Evolutionary conservation across 345 rosid genomes (phyloP), one percentile per base, ranked within the genome.

Genomic region (Hibiscus tridactylites): DNA sequence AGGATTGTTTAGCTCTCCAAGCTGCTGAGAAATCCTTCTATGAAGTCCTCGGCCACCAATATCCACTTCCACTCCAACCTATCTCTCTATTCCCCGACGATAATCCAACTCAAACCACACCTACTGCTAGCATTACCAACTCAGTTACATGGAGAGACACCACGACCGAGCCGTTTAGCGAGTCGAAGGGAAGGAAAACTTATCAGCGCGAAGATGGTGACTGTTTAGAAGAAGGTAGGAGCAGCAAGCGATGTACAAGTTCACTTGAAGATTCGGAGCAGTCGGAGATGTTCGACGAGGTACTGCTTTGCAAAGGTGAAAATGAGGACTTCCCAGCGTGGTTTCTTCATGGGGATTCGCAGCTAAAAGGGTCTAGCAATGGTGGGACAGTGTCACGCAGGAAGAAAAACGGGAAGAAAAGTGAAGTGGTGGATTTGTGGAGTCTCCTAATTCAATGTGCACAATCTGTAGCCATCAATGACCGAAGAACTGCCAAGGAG

Each of bases 1-100:
- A 85, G 82, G 90, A 88, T 31, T 83, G 86, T 73, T 83, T 90
- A 59, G 91, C 97, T 31, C 85, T 93, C 72, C 97, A 91, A 81
- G 94, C 92, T 6, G 91, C 90, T 19, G 97, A 89, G 70, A 93
- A 79, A 64, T 87, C 94, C 39, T 82, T 91, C 28, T 86, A 80
- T 61, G 90, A 91, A 49, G 92, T 78, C 15, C 85, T 90, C 71
- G 83, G 84, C 31, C 80, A 83, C 57, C 71, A 77, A 11, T 68
- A 83, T 64, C 77, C 83, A n/a, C 78, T 76, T 12, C 71, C 85
- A 3, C 53, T 80, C 16, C 21, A 60, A 19, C 57, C 57, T 2
- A 1, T 16, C 33, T 65, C 75, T 19, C 47, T 56, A 63, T 64
- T 52, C 60, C 75, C 79, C 9, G 72, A 62, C 53, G 75, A 65